A percentile compares a stretch with the other conserved stretches of the same genome.
These are phyloP conservation scores for Trypethelium eluteriae DNA, from an alignment of 495 filamentous ascomycete genomes.

Conservation along the genomic window DNA sequence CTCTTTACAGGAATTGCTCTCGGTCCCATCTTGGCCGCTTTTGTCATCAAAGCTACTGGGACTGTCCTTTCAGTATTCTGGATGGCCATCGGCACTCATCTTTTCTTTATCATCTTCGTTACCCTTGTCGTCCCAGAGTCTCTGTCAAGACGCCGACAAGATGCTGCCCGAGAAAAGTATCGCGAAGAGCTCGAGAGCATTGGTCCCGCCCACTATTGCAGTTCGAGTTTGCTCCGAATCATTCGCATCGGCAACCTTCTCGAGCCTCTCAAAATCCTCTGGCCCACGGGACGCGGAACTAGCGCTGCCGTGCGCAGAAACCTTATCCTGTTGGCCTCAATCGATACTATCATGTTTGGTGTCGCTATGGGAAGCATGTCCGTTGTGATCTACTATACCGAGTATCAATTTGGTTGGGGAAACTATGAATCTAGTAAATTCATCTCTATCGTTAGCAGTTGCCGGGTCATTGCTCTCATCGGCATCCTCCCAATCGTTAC, in stretches of 20 bases:
- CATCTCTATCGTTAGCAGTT: slow-evolving; percentile 64
- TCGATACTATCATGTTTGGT: slow-evolving; percentile 72
- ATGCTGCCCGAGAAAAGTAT: slow-evolving; percentile 59
- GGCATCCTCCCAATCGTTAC: slow-evolving; percentile 65
- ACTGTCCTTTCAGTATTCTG: slow-evolving; percentile 70
- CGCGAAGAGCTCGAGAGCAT: slow-evolving; percentile 20
- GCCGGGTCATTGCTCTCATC: slow-evolving; percentile 66
- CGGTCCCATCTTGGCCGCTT: slow-evolving; percentile 72
- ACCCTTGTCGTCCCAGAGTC: slow-evolving; percentile 73
- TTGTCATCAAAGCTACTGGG: slow-evolving; percentile 62
- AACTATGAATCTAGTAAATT: slow-evolving; percentile 69
- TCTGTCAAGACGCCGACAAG: slow-evolving; percentile 59
- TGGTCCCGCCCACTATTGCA: slow-evolving; percentile 35
- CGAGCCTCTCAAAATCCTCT: slow-evolving; percentile 68
- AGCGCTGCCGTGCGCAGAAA: slow-evolving; percentile 62
- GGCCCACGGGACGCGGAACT: slow-evolving; percentile 57
- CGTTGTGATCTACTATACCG: slow-evolving; percentile 71
- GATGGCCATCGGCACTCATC: slow-evolving; percentile 60
- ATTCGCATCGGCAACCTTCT: slow-evolving; percentile 51
- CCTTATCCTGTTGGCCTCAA: slow-evolving; percentile 65
- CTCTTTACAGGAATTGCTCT: slow-evolving; percentile 79
- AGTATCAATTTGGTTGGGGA: slow-evolving; percentile 72
- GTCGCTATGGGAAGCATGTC: slow-evolving; percentile 72
- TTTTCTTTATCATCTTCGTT: slow-evolving; percentile 61
- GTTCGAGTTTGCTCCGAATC: not conserved